Evolutionary conservation across 257 asterid species (phyloP).

Genomic region (Gynochthodes officinalis): DNA sequence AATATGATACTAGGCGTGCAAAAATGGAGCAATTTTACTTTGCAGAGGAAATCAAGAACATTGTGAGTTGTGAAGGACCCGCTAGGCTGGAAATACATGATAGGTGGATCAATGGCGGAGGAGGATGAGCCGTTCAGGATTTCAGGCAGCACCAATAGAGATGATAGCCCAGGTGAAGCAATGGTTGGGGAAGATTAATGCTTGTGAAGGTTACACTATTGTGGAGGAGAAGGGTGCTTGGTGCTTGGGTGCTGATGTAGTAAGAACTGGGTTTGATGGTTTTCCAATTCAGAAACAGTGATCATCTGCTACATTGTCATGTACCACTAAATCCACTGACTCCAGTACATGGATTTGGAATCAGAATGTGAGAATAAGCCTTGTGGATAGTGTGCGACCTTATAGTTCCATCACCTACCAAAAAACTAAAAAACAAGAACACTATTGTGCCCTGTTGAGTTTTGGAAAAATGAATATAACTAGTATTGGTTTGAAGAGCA

Average conservation of each 20-base stretch:
- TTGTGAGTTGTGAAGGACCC: constrained; percentile 72
- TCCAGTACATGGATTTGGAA: background rate
- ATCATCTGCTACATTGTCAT: no score
- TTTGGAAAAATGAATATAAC: background rate
- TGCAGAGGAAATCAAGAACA: no score
- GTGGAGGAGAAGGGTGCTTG: constrained; percentile 74
- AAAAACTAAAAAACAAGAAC: background rate
- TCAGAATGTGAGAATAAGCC: no score
- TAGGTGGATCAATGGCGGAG: constrained; percentile 64
- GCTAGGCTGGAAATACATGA: constrained; percentile 74
- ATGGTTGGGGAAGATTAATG: constrained; percentile 47
- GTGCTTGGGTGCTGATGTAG: constrained; percentile 80
- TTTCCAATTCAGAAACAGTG: background rate
- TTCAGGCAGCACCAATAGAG: no score
- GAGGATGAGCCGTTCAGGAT: no score
- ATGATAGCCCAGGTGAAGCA: no score
- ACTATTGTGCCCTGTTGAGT: background rate
- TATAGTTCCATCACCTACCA: background rate
- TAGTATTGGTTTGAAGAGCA: background rate
- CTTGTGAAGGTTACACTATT: constrained; percentile 59
- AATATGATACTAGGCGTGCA: no score
- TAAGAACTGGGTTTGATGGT: no score
- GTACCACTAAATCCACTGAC: background rate
- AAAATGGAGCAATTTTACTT: no score
- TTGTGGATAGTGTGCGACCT: background rate